phyloP scores from a whole-genome alignment of 768 basidiomycete genomes.

The Hygrocybe punicea region DNA sequence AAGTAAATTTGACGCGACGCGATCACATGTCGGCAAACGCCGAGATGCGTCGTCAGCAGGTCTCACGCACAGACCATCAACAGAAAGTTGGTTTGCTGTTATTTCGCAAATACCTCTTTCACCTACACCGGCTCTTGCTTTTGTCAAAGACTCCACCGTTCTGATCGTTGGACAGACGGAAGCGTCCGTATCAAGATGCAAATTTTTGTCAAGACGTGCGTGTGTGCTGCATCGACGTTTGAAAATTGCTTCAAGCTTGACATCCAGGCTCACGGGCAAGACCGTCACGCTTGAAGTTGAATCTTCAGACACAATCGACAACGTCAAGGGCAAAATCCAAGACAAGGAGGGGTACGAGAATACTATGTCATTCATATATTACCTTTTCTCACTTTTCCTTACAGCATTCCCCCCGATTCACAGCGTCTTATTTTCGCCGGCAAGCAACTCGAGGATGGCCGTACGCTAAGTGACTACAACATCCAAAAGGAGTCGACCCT shows the following conservation, averaged over 20 bases:
- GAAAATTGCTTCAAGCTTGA: not conserved
- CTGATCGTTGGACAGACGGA: slow-evolving; percentile 84
- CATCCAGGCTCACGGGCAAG: slow-evolving; percentile 89
- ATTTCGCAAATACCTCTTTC: slow-evolving; percentile 20
- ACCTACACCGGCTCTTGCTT: slow-evolving; percentile 55
- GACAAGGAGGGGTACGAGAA: slow-evolving; percentile 87
- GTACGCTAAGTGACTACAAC: slow-evolving; percentile 93
- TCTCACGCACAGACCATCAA: slow-evolving; percentile 42
- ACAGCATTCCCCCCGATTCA: slow-evolving; percentile 86
- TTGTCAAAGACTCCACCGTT: slow-evolving; percentile 94
- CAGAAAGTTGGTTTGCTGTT: slow-evolving; percentile 24
- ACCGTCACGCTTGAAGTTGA: slow-evolving; percentile 98
- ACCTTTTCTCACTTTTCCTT: slow-evolving; percentile 8
- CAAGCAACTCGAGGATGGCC: slow-evolving; percentile 98
- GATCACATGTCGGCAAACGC: not conserved
- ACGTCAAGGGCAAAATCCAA: slow-evolving; percentile 97
- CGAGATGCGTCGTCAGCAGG: not conserved
- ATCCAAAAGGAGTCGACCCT: slow-evolving; percentile 99
- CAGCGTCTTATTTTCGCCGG: slow-evolving; percentile 99
- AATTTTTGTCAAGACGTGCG: slow-evolving; percentile 97
- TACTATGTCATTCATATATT: not conserved
- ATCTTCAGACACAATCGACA: slow-evolving; percentile 95
- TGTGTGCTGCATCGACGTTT: slow-evolving; percentile 12
- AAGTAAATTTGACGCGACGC: not conserved
- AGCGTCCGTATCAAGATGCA: slow-evolving; percentile 79